Evolutionary conservation across 805 yeast genomes (phyloP).

Genomic region (Yarrowia deformans): DNA sequence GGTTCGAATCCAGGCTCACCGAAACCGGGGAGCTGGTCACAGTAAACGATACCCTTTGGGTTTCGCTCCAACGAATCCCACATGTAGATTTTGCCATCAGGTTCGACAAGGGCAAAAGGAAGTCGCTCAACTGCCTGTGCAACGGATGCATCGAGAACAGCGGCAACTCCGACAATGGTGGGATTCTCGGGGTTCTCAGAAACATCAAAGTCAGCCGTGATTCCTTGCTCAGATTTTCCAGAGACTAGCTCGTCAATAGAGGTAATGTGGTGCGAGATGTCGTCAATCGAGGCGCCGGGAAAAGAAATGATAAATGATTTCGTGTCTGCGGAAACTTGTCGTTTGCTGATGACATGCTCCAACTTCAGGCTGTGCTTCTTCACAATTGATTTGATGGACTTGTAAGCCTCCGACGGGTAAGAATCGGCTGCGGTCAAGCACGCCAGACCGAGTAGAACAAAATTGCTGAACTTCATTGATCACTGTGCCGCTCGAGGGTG

Average conservation of each 20-base stretch:
- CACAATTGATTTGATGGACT: slow-evolving; percentile 13
- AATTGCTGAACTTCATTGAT: slow-evolving; percentile 13
- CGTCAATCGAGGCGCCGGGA: slow-evolving; percentile 5
- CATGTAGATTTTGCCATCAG: slow-evolving; percentile 66
- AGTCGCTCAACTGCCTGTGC: background rate
- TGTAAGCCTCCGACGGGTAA: slow-evolving; percentile 13
- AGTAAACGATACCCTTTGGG: slow-evolving; percentile 54
- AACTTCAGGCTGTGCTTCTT: background rate
- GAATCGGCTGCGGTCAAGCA: background rate
- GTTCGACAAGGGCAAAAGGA: slow-evolving; percentile 58
- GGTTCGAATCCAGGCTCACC: slow-evolving; percentile 6
- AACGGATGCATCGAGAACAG: background rate
- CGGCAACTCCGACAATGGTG: slow-evolving; percentile 1
- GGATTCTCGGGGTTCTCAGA: background rate
- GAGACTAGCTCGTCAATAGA: background rate
- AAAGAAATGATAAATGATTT: background rate
- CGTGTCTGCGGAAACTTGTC: background rate
- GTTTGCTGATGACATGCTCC: slow-evolving; percentile 1
- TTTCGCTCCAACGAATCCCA: background rate
- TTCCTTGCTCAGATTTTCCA: slow-evolving; percentile 6
- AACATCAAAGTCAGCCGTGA: slow-evolving; percentile 11
- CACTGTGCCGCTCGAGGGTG: background rate
- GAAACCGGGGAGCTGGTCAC: slow-evolving; percentile 21
- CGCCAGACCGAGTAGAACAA: background rate
- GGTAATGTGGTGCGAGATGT: background rate